These are phyloP conservation scores for Balansia obtecta DNA, from an alignment of 2,329 filamentous ascomycete genomes.

Conservation along the genomic window DNA sequence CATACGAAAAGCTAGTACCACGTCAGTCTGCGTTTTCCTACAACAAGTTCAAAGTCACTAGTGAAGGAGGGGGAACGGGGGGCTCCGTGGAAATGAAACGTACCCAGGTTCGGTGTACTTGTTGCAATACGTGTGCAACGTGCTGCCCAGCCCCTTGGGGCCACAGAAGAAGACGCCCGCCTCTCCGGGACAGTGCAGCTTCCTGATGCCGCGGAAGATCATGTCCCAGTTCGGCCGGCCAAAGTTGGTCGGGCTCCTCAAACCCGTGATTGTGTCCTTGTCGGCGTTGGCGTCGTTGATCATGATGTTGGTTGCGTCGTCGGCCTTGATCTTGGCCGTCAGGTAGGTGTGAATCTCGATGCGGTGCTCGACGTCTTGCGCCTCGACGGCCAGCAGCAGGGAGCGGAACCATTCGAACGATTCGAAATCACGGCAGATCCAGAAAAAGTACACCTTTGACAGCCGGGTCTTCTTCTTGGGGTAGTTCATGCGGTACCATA, in stretches of 20 bases:
- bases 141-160: slow-evolving; percentile 65
- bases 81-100: slow-evolving; percentile 21
- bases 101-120: slow-evolving; percentile 75
- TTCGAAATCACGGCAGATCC: slow-evolving; percentile 79
- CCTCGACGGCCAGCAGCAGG: slow-evolving; percentile 71
- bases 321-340: slow-evolving; percentile 74
- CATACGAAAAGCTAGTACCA: slow-evolving; percentile 43
- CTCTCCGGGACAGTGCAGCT: slow-evolving; percentile 61
- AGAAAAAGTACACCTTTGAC: slow-evolving; percentile 85
- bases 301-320: slow-evolving; percentile 85
- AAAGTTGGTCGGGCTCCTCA: slow-evolving; percentile 74
- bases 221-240: slow-evolving; percentile 83
- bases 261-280: slow-evolving; percentile 72
- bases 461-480: slow-evolving; percentile 67
- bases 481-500: slow-evolving; percentile 91
- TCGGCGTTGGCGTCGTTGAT: slow-evolving; percentile 80
- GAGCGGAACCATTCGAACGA: slow-evolving; percentile 87
- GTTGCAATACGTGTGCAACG: slow-evolving; percentile 73
- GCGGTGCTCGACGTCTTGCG: slow-evolving; percentile 68
- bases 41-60: neutral
- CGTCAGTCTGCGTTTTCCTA: slow-evolving; percentile 15
- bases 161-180: slow-evolving; percentile 79
- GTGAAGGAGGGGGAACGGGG: no score
- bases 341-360: slow-evolving; percentile 88
- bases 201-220: slow-evolving; percentile 74